These are phyloP conservation scores for Spongospora subterranea DNA, from an alignment of 208 protist genomes.

Conservation along the genomic window DNA sequence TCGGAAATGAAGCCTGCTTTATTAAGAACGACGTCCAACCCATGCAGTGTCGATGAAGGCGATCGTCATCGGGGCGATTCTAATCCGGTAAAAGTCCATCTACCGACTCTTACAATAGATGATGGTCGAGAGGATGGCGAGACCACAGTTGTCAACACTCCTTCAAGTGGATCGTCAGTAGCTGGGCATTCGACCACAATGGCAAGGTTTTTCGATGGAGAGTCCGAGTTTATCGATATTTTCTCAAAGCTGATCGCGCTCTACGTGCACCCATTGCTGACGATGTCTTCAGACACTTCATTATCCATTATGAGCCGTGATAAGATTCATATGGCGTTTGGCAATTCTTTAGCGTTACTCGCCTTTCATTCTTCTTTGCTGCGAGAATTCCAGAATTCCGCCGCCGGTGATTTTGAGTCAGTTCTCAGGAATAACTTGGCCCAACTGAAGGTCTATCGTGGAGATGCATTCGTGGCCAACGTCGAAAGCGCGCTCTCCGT, in stretches of 20 bases:
- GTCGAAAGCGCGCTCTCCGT: not conserved
- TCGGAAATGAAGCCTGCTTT: not conserved
- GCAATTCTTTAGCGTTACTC: not conserved
- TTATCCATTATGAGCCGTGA: not conserved
- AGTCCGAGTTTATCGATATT: not conserved
- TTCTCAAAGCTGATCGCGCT: constrained; percentile 8
- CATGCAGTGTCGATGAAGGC: not conserved
- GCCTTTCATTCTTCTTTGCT: not conserved
- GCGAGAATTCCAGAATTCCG: not conserved
- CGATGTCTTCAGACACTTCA: not conserved
- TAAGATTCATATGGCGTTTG: not conserved
- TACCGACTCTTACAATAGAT: not conserved
- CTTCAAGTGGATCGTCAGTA: not conserved
- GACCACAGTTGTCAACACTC: not conserved
- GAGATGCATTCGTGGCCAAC: not conserved
- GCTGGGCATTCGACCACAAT: not conserved
- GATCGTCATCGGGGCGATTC: no score
- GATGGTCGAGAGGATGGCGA: not conserved
- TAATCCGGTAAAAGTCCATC: not conserved
- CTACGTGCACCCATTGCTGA: not conserved
- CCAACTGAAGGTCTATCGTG: not conserved
- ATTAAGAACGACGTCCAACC: not conserved
- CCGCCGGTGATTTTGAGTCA: not conserved
- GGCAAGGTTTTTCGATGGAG: not conserved
- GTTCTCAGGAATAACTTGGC: not conserved